phyloP scores from a whole-genome alignment of 169 alveolate species.

The Amoebophrya sp. region DNA sequence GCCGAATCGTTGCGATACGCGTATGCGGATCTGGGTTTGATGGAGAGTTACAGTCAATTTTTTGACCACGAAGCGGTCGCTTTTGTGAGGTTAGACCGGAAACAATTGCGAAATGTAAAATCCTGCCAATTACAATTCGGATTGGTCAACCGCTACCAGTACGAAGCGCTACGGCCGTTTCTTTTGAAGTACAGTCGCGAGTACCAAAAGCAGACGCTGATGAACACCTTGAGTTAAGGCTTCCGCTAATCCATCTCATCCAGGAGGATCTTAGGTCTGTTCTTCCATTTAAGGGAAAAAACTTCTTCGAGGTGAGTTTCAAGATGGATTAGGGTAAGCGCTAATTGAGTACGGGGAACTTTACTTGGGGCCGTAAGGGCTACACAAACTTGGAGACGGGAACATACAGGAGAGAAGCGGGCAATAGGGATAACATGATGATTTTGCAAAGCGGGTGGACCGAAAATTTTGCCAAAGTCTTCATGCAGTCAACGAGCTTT shows the following conservation, averaged over 20 bases:
- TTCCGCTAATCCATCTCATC: too few relatives aligned
- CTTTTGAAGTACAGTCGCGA: conserved; percentile 1
- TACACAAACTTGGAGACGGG: background rate
- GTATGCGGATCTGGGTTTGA: background rate
- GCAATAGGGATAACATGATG: background rate
- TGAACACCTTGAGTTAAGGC: background rate
- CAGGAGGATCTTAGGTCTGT: too few relatives aligned
- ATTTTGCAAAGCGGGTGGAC: background rate
- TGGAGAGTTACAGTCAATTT: background rate
- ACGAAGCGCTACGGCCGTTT: background rate
- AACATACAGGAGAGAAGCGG: background rate
- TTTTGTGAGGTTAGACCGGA: background rate
- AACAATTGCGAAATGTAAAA: background rate
- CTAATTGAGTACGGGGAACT: too few relatives aligned
- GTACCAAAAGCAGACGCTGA: background rate
- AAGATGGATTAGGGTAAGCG: too few relatives aligned
- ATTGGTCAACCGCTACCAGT: background rate
- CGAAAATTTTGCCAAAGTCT: background rate
- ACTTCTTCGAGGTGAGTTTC: too few relatives aligned
- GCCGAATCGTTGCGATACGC: conserved; percentile 16
- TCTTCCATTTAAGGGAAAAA: too few relatives aligned
- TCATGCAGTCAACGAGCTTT: background rate
- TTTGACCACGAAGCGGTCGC: conserved; percentile 11
- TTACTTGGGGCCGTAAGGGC: background rate
- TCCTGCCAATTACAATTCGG: background rate